These are phyloP conservation scores for Arthrobotrys entomopaga DNA, from an alignment of 2,329 filamentous ascomycete species.

Conservation along the genomic window DNA sequence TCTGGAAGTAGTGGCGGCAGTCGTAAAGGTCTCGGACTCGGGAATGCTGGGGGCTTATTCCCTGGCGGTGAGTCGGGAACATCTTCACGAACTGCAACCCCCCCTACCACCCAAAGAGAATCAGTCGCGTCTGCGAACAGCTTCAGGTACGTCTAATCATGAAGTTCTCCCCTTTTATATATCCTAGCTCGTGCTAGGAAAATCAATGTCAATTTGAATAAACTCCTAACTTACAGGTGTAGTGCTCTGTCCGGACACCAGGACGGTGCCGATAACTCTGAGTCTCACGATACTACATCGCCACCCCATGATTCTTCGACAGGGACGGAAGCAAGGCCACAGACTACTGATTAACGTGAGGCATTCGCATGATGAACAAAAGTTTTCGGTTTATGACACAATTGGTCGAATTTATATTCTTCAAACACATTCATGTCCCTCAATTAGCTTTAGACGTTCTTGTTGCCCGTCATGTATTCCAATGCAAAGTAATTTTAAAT, in stretches of 20 bases:
- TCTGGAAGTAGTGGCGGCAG: slow-evolving; percentile 76
- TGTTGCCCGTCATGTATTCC: slow-evolving; percentile 10
- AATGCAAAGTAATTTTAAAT: slow-evolving; percentile 11
- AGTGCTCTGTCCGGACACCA: slow-evolving; percentile 42
- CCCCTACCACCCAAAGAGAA: slow-evolving; percentile 71
- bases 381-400: slow-evolving; percentile 35
- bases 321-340: slow-evolving; percentile 26
- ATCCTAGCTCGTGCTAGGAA: background rate
- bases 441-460: slow-evolving; percentile 20
- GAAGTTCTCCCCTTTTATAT: slow-evolving; percentile 56
- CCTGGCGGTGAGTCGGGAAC: slow-evolving; percentile 81
- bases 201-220: slow-evolving; percentile 31
- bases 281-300: slow-evolving; percentile 49
- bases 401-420: slow-evolving; percentile 29
- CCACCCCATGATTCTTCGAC: slow-evolving; percentile 31
- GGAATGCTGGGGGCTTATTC: slow-evolving; percentile 75
- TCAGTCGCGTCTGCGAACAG: slow-evolving; percentile 82
- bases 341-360: slow-evolving; percentile 32
- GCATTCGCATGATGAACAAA: slow-evolving; percentile 22
- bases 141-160: slow-evolving; percentile 77
- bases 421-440: slow-evolving; percentile 17
- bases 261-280: slow-evolving; percentile 53
- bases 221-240: slow-evolving; percentile 1
- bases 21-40: slow-evolving; percentile 73
- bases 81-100: slow-evolving; percentile 89